Percentiles rank a stretch among this genome's conserved stretches.
phyloP scores from a whole-genome alignment of 1,284 basidiomycete species.

The Puccinia polysora region DNA sequence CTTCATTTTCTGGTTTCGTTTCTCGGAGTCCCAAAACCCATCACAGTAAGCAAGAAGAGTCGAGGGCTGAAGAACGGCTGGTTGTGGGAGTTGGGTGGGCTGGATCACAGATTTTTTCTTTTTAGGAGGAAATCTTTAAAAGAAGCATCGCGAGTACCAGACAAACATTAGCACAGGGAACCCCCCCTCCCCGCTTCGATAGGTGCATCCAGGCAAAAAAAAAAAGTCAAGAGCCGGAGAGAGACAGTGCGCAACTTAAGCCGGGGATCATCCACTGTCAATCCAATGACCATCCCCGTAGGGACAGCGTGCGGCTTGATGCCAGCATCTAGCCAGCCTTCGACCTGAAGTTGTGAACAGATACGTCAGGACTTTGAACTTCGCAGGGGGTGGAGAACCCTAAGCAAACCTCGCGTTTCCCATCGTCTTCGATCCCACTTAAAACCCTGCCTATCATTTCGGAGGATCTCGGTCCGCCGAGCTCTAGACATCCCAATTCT shows the following conservation, averaged over 20 bases:
- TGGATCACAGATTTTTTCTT: slow-evolving; percentile 6
- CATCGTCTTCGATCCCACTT: slow-evolving; percentile 8
- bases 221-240: no score
- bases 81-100: neutral
- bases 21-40: slow-evolving; percentile 28
- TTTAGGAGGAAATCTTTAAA: slow-evolving; percentile 34
- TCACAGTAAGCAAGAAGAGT: slow-evolving; percentile 17
- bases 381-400: neutral
- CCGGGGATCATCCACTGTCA: slow-evolving; percentile 38
- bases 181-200: no score
- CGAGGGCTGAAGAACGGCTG: slow-evolving; percentile 25
- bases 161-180: no score
- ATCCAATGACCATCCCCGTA: slow-evolving; percentile 33
- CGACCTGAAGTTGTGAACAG: slow-evolving; percentile 7
- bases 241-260: slow-evolving; percentile 27
- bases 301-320: slow-evolving; percentile 20
- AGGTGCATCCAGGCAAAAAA: no score
- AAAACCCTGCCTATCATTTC: slow-evolving; percentile 37
- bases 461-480: slow-evolving; percentile 21
- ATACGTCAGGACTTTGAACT: neutral
- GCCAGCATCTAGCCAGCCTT: slow-evolving; percentile 17
- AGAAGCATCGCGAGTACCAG: no score
- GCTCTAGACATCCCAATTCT: slow-evolving; percentile 27
- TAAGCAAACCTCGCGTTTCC: slow-evolving; percentile 22
- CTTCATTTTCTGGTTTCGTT: neutral